Conservation (phyloP, 495 filamentous ascomycete species). For the Ramalina peruviana region DNA sequence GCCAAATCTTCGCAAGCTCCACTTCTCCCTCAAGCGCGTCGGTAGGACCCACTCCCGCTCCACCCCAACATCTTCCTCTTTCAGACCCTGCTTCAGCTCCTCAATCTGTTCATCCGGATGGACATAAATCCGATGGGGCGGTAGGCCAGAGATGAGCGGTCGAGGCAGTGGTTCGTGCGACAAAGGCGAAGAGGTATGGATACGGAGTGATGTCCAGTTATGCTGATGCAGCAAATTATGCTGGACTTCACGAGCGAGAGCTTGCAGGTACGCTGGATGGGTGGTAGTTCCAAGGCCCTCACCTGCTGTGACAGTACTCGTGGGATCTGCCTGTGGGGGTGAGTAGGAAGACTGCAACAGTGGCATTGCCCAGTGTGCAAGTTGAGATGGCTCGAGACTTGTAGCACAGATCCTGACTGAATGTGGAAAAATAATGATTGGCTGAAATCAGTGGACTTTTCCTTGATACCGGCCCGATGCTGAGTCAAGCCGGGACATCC, state of each 20-base stretch:
- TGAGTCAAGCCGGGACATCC: too few species aligned
- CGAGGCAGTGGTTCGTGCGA: conserved; percentile 29
- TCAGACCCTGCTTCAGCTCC: conserved; percentile 44
- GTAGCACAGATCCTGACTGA: too few species aligned
- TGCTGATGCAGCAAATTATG: conserved; percentile 81
- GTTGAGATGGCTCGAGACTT: too few species aligned
- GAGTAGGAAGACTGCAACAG: too few species aligned
- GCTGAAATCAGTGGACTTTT: too few species aligned
- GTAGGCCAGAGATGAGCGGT: conserved; percentile 73
- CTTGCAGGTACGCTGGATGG: conserved; percentile 8
- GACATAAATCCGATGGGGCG: conserved; percentile 71
- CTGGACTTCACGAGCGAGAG: conserved; percentile 52
- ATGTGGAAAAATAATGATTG: too few species aligned
- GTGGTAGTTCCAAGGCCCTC: neutral
- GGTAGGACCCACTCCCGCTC: conserved; percentile 83
- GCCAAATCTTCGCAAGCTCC: conserved; percentile 62
- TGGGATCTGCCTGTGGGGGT: too few species aligned
- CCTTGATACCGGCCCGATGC: too few species aligned
- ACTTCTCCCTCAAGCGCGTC: conserved; percentile 64
- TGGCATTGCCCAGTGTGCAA: too few species aligned
- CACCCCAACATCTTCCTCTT: conserved; percentile 34
- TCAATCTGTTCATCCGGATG: conserved; percentile 88
- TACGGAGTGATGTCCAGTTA: conserved; percentile 59
- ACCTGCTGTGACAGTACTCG: too few species aligned
- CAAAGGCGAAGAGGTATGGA: conserved; percentile 42